phyloP scores from a whole-genome alignment of 2,329 filamentous ascomycete genomes.

The Venturiaceae sp. region DNA sequence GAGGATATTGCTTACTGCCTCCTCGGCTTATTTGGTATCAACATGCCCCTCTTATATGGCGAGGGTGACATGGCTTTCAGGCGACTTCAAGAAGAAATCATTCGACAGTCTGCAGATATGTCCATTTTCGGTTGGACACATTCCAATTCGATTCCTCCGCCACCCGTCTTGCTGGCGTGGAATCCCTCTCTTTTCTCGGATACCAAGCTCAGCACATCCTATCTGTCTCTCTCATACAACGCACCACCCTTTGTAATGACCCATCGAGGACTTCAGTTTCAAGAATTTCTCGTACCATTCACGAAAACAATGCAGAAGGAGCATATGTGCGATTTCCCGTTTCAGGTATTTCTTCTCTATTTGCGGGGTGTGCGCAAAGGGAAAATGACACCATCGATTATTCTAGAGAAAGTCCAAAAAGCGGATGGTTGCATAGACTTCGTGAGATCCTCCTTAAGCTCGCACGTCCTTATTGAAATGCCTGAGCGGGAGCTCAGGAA shows the following conservation, averaged over 20 bases:
- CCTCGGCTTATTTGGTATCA: not conserved
- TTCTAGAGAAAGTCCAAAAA: too few relatives aligned
- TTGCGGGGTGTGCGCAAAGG: not conserved
- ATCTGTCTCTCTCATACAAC: not conserved
- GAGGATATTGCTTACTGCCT: constrained; percentile 4
- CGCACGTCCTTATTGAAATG: too few relatives aligned
- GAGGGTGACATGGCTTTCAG: constrained; percentile 2
- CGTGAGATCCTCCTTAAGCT: too few relatives aligned
- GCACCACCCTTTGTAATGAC: not conserved
- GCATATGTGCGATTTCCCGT: not conserved
- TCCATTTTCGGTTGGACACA: constrained; percentile 10
- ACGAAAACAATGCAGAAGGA: not conserved
- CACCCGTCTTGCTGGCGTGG: not conserved
- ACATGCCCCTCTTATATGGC: constrained; percentile 1
- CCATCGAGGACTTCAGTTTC: not conserved
- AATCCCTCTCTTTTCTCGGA: not conserved
- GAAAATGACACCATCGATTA: not conserved
- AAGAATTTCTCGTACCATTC: not conserved
- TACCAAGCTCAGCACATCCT: not conserved
- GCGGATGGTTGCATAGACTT: too few relatives aligned
- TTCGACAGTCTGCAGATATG: not conserved
- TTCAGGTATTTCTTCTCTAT: not conserved
- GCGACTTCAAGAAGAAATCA: not conserved
- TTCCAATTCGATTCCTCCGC: too few relatives aligned
- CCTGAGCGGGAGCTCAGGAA: too few relatives aligned